Percentiles rank a stretch among this genome's conserved stretches.
These are phyloP conservation scores for Diddensiella caesifluorescens DNA, from an alignment of 805 yeast species.

Conservation along the genomic window DNA sequence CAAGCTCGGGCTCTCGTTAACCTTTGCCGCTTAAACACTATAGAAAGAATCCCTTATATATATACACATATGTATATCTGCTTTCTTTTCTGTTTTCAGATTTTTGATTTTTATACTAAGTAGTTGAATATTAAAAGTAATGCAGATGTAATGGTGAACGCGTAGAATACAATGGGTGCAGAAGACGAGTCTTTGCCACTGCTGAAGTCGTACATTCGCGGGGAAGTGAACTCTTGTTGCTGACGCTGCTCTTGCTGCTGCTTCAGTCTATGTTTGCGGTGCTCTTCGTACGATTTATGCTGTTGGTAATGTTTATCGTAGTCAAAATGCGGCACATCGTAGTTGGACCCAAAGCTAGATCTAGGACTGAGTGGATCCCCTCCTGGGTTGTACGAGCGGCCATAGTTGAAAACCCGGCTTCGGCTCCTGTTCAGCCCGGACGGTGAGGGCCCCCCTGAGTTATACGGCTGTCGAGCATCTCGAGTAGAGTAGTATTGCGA, in stretches of 20 bases:
- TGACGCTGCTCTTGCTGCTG: constrained; percentile 1
- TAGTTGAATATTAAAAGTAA: background rate
- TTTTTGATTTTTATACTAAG: background rate
- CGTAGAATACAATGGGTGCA: background rate
- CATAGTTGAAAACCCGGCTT: constrained; percentile 18
- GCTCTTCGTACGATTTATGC: constrained; percentile 30
- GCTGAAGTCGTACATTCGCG: background rate
- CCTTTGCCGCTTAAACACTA: constrained; percentile 80
- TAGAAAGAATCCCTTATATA: no score
- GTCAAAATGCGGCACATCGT: constrained; percentile 36
- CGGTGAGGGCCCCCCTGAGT: constrained; percentile 3
- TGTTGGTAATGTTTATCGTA: constrained; percentile 30
- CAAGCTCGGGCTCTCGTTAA: constrained; percentile 92
- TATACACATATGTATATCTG: no score
- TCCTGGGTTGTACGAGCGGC: constrained; percentile 11
- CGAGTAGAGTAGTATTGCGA: constrained; percentile 7
- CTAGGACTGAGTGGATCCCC: constrained; percentile 26
- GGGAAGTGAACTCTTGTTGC: background rate
- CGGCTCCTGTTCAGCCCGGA: constrained; percentile 6
- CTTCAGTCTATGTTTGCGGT: constrained; percentile 19
- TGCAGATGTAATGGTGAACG: background rate
- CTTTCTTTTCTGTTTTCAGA: background rate
- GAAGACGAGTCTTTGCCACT: constrained; percentile 1
- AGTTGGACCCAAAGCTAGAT: constrained; percentile 21
- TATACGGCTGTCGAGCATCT: constrained; percentile 2